Conservation (phyloP, 257 asterid species). For the Solanum tarijense region DNA sequence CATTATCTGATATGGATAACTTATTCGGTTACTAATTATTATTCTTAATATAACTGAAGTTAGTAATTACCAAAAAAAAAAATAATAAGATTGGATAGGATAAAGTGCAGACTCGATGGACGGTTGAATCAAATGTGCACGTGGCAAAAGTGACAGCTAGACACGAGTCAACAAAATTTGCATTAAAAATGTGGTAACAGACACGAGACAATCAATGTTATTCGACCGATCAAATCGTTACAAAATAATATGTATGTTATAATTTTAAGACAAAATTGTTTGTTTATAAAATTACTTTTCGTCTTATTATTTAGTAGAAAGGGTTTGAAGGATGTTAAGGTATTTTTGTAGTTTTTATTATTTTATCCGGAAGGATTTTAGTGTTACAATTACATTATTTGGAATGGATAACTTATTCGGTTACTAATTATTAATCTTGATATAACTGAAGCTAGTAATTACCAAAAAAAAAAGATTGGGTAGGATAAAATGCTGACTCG, state of each 20-base stretch:
- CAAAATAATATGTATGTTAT: background rate
- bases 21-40: background rate
- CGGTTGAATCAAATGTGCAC: background rate
- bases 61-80: background rate
- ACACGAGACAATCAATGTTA: background rate
- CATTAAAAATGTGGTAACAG: background rate
- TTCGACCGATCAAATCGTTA: background rate
- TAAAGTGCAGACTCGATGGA: background rate
- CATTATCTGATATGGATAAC: background rate
- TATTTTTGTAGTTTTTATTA: background rate
- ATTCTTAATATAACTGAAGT: background rate
- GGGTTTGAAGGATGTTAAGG: background rate
- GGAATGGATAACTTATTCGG: background rate
- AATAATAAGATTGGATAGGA: background rate
- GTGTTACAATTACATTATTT: background rate
- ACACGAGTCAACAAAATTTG: background rate
- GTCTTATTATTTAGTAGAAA: background rate
- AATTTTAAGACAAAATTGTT: background rate
- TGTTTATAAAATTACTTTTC: background rate
- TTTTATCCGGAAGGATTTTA: background rate
- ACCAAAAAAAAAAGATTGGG: background rate
- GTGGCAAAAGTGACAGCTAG: background rate
- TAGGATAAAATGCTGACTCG: background rate
- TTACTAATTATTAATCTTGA: background rate
- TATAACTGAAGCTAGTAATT: background rate